Base-by-base conservation (phyloP, 83 land plant genomes). In the Diphasiastrum complanatum region DNA sequence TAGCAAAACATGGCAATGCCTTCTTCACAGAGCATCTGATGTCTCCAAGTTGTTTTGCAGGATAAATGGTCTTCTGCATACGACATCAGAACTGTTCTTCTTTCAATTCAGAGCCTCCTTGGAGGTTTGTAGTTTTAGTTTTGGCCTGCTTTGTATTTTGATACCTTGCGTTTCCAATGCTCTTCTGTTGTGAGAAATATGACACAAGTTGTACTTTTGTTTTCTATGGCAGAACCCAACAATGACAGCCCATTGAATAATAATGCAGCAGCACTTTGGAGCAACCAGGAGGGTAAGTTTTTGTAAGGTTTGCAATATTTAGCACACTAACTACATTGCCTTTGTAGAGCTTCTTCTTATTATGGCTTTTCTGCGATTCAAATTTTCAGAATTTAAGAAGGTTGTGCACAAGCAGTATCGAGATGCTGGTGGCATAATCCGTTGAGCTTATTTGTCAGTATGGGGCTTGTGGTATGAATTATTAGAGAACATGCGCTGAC, bases 51-150 rank as follows among this genome's bases (percentile, higher is more conserved):
- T 4, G 2, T 4, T 48, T 73, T 35, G 47, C 75, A 92, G 96
- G 98, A 92, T 74, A 92, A 92, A 50, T 92, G 98, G 98, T 85
- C 98, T 31, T 92, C 98, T 41, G 96, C 98, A 28, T 92, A 92
- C 76, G 96, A 92, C 62, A 96, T 92, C 33, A 78, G 98, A 43
- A 83, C 98, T 2, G 75, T 92, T 1, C 70, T 92, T 48, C 64
- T 92, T 1, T 92, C 98, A 0, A 88, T 92, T 28, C 98, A 92
- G 71, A 83, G 88, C 55, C 73, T 92, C 24, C 73, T 92, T 28
- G 98, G 98, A 81, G 98, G 98, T 92, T 73, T 19, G 24, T 38
- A 67, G 32, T 47, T 32, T 32, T 0, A 32, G 22, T 8, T n/a
- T 23, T 32, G 0, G 53, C 47, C 32, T 63, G 34, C 11, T 35